Conservation (phyloP, 495 filamentous ascomycete species). For the Wilcoxina mikolae region DNA sequence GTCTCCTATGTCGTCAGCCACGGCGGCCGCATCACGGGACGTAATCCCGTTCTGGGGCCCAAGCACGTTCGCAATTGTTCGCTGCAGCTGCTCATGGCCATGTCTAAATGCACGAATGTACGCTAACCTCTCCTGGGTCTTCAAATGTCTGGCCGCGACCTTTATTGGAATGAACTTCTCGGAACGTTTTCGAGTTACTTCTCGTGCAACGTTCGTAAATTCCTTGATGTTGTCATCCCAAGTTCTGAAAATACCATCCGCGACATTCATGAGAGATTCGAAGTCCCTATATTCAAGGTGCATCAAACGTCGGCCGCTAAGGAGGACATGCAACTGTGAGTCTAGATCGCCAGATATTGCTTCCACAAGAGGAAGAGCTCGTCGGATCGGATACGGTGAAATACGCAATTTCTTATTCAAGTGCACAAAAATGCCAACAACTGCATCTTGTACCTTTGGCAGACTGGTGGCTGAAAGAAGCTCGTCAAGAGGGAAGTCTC, state of each 20-base stretch:
- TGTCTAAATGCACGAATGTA: constrained; percentile 89
- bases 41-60: constrained; percentile 45
- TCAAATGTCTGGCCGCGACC: constrained; percentile 64
- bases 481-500: constrained; percentile 92
- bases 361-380: constrained; percentile 86
- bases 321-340: constrained; percentile 62
- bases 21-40: constrained; percentile 41
- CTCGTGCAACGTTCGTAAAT: constrained; percentile 91
- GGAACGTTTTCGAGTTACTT: constrained; percentile 74
- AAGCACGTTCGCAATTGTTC: constrained; percentile 87
- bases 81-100: constrained; percentile 93
- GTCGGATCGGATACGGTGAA: constrained; percentile 80
- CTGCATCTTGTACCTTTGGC: constrained; percentile 76
- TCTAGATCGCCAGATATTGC: constrained; percentile 95
- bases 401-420: constrained; percentile 94
- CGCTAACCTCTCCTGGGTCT: constrained; percentile 74
- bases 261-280: constrained; percentile 61
- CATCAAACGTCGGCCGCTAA: constrained; percentile 75
- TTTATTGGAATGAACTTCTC: constrained; percentile 99
- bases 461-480: constrained; percentile 80
- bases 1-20: constrained; percentile 88
- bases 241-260: constrained; percentile 68
- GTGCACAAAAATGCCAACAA: constrained; percentile 75
- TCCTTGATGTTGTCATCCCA: constrained; percentile 97
- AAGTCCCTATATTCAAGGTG: constrained; percentile 88